These are phyloP conservation scores for Coemansia nantahalensis DNA, from an alignment of 192 early-diverging fungal species.

Conservation along the genomic window DNA sequence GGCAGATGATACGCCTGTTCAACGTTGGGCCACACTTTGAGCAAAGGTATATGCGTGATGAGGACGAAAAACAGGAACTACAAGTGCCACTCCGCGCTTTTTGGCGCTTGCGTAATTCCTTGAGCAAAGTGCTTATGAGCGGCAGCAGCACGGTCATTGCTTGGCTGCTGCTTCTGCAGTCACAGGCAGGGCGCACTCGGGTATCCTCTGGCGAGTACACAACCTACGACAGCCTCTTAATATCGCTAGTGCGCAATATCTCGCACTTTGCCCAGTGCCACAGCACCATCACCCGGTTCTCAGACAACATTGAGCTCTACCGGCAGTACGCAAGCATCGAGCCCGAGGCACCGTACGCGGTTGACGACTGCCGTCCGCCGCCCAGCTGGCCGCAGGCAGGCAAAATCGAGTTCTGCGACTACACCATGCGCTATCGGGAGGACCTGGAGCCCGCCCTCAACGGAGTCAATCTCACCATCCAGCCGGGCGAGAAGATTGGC, in stretches of 20 bases:
- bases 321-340: constrained; percentile 29
- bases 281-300: constrained; percentile 10
- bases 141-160: too few relatives aligned
- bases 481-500: constrained; percentile 58
- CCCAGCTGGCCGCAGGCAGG: constrained; percentile 67
- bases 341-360: constrained; percentile 34
- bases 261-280: constrained; percentile 8
- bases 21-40: constrained; percentile 58
- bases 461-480: constrained; percentile 20
- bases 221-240: constrained; percentile 2
- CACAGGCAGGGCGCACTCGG: too few relatives aligned
- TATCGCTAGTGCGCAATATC: constrained; percentile 4
- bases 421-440: constrained; percentile 59
- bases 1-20: constrained; percentile 68
- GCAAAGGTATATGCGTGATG: constrained; percentile 48
- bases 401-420: constrained; percentile 56
- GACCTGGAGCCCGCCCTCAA: constrained; percentile 44
- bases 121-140: too few relatives aligned
- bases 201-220: too few relatives aligned
- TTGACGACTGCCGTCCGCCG: constrained; percentile 48
- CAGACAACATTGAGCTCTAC: constrained; percentile 20
- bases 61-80: constrained; percentile 61
- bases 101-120: too few relatives aligned
- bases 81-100: constrained; percentile 33
- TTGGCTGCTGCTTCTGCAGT: too few relatives aligned